These are phyloP conservation scores for Ceratocystis diversiconidia DNA, from an alignment of 2,329 filamentous ascomycete genomes.

Conservation along the genomic window DNA sequence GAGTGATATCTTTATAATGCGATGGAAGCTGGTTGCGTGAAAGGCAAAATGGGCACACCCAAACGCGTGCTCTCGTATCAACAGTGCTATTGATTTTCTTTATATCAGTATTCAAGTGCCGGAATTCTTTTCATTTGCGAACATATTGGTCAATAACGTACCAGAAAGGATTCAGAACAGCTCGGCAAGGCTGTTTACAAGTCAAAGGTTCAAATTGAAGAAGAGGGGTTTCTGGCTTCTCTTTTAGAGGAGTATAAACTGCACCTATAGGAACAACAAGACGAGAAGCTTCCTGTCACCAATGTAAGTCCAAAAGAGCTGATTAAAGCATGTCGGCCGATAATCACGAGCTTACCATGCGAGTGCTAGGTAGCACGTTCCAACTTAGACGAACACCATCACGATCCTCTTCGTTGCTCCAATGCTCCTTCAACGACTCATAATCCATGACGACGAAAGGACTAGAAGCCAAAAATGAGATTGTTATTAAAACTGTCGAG, in stretches of 20 bases:
- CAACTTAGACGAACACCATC: constrained; percentile 94
- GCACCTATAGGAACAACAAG: constrained; percentile 93
- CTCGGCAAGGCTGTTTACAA: constrained; percentile 91
- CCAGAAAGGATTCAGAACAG: constrained; percentile 95
- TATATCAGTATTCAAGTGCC: too few species aligned
- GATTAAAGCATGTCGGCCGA: constrained; percentile 33
- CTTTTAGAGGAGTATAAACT: constrained; percentile 88
- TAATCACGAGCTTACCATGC: constrained; percentile 52
- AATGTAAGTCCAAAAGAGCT: constrained; percentile 20
- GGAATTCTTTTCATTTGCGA: too few species aligned
- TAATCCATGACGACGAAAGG: constrained; percentile 55
- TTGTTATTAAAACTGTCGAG: not conserved
- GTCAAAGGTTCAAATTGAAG: constrained; percentile 93
- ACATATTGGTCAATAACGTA: constrained; percentile 27
- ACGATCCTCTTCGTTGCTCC: constrained; percentile 89
- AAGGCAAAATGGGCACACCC: constrained; percentile 82
- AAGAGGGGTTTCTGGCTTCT: constrained; percentile 76
- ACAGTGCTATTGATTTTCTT: constrained; percentile 45
- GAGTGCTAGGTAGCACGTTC: constrained; percentile 97
- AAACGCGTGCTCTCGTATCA: constrained; percentile 67
- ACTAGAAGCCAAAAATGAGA: not conserved
- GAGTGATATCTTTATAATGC: constrained; percentile 81
- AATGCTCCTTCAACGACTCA: constrained; percentile 86
- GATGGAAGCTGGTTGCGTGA: constrained; percentile 69
- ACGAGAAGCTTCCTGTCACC: constrained; percentile 68